Conservation (phyloP, 176 grass and related monocot genomes). For the Carex myosuroides region DNA sequence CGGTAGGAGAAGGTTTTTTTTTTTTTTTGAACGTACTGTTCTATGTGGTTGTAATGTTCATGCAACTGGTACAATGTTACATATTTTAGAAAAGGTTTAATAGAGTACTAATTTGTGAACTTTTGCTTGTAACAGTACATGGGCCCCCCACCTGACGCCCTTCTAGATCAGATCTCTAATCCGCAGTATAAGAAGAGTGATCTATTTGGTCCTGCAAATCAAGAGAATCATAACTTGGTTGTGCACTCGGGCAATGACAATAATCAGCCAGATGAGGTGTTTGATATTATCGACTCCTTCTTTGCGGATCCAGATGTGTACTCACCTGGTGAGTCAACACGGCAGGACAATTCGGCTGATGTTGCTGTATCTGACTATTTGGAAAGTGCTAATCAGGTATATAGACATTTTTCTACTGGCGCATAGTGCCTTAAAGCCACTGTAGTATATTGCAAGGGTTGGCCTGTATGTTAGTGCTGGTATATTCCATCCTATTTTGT, state of each 20-base stretch:
- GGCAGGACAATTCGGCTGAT: not conserved
- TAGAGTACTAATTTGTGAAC: not conserved
- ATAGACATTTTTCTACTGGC: not conserved
- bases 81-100: not conserved
- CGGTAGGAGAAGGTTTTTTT: conserved; percentile 29
- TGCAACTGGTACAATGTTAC: not conserved
- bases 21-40: not conserved
- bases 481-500: not conserved
- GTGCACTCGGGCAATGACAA: not conserved
- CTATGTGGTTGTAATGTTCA: not conserved
- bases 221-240: not conserved
- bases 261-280: not conserved
- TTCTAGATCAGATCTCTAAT: conserved; percentile 9
- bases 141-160: not conserved
- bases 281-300: not conserved
- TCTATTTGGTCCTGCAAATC: not conserved
- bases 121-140: not conserved
- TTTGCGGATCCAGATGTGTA: not conserved
- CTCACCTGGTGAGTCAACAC: conserved; percentile 1
- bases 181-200: not conserved
- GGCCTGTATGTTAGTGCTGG: not conserved
- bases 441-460: too few relatives aligned
- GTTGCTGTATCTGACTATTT: not conserved
- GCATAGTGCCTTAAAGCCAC: too few relatives aligned
- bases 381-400: conserved; percentile 11